Percentiles rank a stretch among this genome's conserved stretches.
Evolutionary conservation across 2,329 filamentous ascomycete genomes (phyloP).

Genomic region (Knufia fluminis): DNA sequence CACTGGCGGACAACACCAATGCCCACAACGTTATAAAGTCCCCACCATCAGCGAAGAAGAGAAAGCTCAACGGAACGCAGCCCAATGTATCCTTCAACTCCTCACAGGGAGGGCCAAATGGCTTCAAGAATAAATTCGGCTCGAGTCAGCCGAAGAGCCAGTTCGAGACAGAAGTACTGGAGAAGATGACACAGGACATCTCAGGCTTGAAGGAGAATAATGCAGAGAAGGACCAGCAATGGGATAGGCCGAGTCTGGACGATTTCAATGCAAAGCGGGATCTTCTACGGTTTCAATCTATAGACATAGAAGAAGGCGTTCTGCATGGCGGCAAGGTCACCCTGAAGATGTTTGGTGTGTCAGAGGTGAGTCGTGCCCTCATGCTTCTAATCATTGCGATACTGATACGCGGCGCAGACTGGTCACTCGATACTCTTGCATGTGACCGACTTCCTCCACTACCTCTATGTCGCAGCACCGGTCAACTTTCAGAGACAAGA

Average conservation of each 20-base stretch:
- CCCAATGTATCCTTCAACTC: slow-evolving; percentile 50
- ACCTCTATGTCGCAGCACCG: slow-evolving; percentile 86
- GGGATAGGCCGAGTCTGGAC: slow-evolving; percentile 59
- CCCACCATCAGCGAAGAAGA: slow-evolving; percentile 59
- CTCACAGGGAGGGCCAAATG: slow-evolving; percentile 53
- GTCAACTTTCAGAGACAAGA: slow-evolving; percentile 70
- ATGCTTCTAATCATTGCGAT: too few species aligned
- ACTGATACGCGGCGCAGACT: slow-evolving; percentile 29
- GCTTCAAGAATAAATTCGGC: slow-evolving; percentile 43
- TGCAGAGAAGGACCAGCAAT: slow-evolving; percentile 85
- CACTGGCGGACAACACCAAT: slow-evolving; percentile 59
- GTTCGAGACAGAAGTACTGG: slow-evolving; percentile 88
- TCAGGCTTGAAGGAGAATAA: slow-evolving; percentile 76
- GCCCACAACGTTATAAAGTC: slow-evolving; percentile 51
- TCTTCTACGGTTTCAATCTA: slow-evolving; percentile 83
- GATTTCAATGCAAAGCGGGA: slow-evolving; percentile 57
- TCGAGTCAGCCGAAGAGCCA: slow-evolving; percentile 79
- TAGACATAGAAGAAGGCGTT: slow-evolving; percentile 86
- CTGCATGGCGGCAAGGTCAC: slow-evolving; percentile 66
- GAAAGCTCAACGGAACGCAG: slow-evolving; percentile 57
- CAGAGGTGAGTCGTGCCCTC: slow-evolving; percentile 46
- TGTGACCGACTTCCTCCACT: slow-evolving; percentile 92
- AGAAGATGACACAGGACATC: slow-evolving; percentile 93
- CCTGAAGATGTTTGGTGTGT: slow-evolving; percentile 90
- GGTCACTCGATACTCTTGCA: slow-evolving; percentile 92